Percentiles rank a stretch among this genome's conserved stretches.
phyloP scores from a whole-genome alignment of 1,284 basidiomycete genomes.

The Cryptococcus deneoformans region DNA sequence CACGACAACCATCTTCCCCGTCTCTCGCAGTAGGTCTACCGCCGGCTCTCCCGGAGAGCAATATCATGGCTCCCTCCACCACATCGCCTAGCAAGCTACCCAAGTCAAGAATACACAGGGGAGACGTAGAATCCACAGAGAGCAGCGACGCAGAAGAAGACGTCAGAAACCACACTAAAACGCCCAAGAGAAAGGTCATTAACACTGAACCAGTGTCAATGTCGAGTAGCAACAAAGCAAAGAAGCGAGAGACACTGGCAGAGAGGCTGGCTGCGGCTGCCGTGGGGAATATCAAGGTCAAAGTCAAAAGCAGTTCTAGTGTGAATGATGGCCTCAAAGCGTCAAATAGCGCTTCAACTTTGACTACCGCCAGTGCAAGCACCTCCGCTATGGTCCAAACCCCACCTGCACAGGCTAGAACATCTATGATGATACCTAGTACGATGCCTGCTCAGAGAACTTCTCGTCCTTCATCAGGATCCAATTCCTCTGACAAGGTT shows the following conservation, averaged over 20 bases:
- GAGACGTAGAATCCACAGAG: constrained; percentile 34
- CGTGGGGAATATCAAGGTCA: constrained; percentile 8
- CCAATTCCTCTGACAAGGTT: constrained; percentile 35
- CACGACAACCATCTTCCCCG: constrained; percentile 30
- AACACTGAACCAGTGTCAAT: constrained; percentile 13
- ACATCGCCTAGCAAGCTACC: constrained; percentile 14
- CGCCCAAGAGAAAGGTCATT: constrained; percentile 29
- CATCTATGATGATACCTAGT: constrained; percentile 4
- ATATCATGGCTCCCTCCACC: constrained; percentile 21
- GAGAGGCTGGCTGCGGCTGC: constrained; percentile 24
- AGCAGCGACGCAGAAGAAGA: constrained; percentile 20
- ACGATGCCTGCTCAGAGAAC: background rate
- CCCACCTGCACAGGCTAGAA: constrained; percentile 8
- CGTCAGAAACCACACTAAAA: constrained; percentile 5
- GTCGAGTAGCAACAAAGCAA: constrained; percentile 11
- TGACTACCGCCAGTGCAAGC: background rate
- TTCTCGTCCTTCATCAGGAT: background rate
- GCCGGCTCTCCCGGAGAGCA: constrained; percentile 26
- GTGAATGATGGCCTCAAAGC: constrained; percentile 22
- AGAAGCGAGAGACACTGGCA: constrained; percentile 30
- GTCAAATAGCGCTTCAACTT: constrained; percentile 3
- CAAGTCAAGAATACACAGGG: constrained; percentile 24
- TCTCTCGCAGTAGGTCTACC: constrained; percentile 34
- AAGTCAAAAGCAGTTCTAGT: constrained; percentile 25
- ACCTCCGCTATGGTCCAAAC: constrained; percentile 2